Evolutionary conservation across 257 asterid genomes (phyloP), one percentile per base, ranked within the genome.

Genomic region (Thymus quinquecostatus): DNA sequence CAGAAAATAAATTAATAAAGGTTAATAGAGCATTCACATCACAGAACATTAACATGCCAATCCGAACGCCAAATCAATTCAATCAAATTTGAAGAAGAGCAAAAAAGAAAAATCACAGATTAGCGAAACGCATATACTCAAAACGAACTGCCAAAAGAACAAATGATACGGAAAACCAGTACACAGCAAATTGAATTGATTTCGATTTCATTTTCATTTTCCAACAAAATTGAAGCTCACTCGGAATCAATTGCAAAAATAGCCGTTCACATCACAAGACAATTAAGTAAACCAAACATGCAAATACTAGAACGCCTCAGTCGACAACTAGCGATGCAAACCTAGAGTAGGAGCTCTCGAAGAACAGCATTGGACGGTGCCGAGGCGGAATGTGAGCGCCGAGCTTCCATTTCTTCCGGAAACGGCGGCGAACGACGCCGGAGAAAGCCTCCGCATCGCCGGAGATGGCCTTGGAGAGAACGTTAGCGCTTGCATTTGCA

Each of bases 401-500:
- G 61, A 72, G 69, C 71, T 72, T 54, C 67, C 69, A 75, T 62
- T 68, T 47, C 73, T 70, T 58, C 78, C 34, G 41, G 67, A 36
- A 59, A 72, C 21, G 40, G 77, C 65, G 60, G 84, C 14, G 68
- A 49, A 0, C 10, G 81, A 58, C 60, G 72, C n/a, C 67, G 80
- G 58, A 55, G 76, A 61, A 5, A 71, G 34, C 13, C 75, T 75
- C 78, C 71, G 61, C 62, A 45, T 70, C 58, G 72, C 40, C 45
- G 75, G 81, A 40, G 81, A 74, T 10, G 81, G 77, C 29, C 73
- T 80, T 49, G 60, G 78, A 53, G 78, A 40, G 50, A 71, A 47
- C 3, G 82, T 55, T 12, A 74, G 27, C 50, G 82, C 80, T 48
- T 88, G 90, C 96, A 86, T 86, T 69, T 43, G 73, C 73, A n/a